Base-by-base conservation (phyloP, 2,329 filamentous ascomycete genomes). In the Lasiodiplodia sp. region DNA sequence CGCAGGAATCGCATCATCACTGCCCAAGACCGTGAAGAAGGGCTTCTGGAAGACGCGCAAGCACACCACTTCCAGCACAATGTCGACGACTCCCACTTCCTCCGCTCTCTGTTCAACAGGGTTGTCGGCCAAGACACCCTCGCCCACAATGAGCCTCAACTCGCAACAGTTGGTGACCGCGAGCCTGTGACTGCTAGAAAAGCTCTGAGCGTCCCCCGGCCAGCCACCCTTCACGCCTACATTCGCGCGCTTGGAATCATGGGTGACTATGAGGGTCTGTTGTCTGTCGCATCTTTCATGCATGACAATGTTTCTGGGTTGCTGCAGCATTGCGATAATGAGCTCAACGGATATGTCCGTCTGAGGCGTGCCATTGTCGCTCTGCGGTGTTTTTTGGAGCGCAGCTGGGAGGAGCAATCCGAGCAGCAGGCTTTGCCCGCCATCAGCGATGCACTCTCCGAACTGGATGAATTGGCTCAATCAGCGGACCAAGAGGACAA, bases 221-320 rank as follows among this genome's bases (percentile, higher is more conserved):
- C 85, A 7, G 78, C 78, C 23, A 78, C 84, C 47, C 74, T 88
- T 1, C 87, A 91, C 72, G 80, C 82, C 2, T 91, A 92, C 74
- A 84, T 93, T 75, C 84, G 89, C 57, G 84, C 87, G 1, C 80
- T 93, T 25, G 90, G 87, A 0, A 84, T 86, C 65, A 77, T 88
- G n/a, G 85, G 85, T 44, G 88, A 92, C 71, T 82, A 83, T 60
- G 79, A 85, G 2, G 87, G 86, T 62, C 87, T 93, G 75, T 37
- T 94, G 90, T 62, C 56, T 18, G 25, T 49, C 3, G 66, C 66
- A 14, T 44, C 37, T 4, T 68, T 68, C 56, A 40, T 68, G 23
- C 37, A 23, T 12, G 56, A 52, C 23, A 31, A 68, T 25, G 25
- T 53, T 2, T 10, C 47, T 10, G 25, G 23, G 7, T 49, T 68